Conservation (phyloP, 2,329 filamentous ascomycete genomes). For the Scleromitrula shiraiana region DNA sequence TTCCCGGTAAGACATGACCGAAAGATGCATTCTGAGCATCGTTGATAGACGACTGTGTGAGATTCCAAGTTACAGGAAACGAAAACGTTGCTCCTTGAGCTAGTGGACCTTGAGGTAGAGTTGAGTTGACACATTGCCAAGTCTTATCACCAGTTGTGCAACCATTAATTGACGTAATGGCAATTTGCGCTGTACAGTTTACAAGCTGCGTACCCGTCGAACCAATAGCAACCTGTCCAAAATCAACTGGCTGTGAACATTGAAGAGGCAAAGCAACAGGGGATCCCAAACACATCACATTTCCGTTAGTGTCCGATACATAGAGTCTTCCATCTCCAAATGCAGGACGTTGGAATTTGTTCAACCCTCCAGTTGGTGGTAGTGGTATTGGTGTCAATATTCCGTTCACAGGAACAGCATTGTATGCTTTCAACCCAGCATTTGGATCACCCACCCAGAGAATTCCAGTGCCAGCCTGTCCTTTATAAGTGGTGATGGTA, state of each 20-base stretch:
- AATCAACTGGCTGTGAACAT: constrained; percentile 31
- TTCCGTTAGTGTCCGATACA: constrained; percentile 21
- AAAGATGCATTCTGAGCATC: constrained; percentile 23
- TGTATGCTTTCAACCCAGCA: constrained; percentile 31
- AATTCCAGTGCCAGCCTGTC: constrained; percentile 29
- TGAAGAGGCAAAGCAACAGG: constrained; percentile 33
- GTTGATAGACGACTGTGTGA: constrained; percentile 25
- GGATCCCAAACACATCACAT: constrained; percentile 25
- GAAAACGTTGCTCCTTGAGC: constrained; percentile 32
- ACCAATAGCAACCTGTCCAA: constrained; percentile 26
- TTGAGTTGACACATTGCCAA: constrained; percentile 33
- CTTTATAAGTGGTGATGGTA: constrained; percentile 29
- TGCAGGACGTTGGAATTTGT: constrained; percentile 32
- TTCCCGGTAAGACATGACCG: constrained; percentile 6
- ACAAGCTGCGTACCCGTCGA: constrained; percentile 24
- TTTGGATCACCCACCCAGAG: constrained; percentile 33
- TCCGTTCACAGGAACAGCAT: constrained; percentile 32
- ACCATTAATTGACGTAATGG: constrained; percentile 23
- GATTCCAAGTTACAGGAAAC: constrained; percentile 39
- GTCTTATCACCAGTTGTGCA: constrained; percentile 31
- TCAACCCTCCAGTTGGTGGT: constrained; percentile 29
- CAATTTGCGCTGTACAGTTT: constrained; percentile 30
- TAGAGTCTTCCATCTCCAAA: constrained; percentile 33
- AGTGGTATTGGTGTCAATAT: constrained; percentile 28
- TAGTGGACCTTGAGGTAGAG: constrained; percentile 32